phyloP scores from a whole-genome alignment of 2,329 filamentous ascomycete genomes.

The Xylariaceae sp. region DNA sequence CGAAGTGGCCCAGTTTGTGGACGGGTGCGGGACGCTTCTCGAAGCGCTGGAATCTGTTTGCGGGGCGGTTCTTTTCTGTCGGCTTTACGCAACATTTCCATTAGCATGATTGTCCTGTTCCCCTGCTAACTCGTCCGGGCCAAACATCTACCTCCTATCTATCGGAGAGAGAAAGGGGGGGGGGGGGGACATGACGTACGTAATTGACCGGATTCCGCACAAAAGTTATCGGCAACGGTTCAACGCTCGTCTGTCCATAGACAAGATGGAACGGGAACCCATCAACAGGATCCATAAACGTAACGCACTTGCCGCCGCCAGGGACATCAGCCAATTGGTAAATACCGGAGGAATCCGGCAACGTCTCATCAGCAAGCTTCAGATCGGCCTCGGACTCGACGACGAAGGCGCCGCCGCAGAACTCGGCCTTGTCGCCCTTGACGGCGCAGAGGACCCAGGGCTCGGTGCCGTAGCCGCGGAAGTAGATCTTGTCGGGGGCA shows the following conservation, averaged over 20 bases:
- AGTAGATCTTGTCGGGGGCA: conserved; percentile 46
- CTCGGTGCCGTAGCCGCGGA: conserved; percentile 56
- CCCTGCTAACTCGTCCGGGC: no score
- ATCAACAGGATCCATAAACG: conserved; percentile 49
- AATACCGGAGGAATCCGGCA: conserved; percentile 45
- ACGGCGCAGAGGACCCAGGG: conserved; percentile 55
- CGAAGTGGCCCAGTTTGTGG: conserved; percentile 52
- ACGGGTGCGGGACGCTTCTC: conserved; percentile 43
- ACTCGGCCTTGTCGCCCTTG: conserved; percentile 43
- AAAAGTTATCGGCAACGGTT: conserved; percentile 36
- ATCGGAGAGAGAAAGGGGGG: background rate
- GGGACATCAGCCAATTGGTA: conserved; percentile 46
- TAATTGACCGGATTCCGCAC: conserved; percentile 43
- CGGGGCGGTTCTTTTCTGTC: conserved; percentile 42
- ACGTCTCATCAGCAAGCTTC: conserved; percentile 41
- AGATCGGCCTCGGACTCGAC: conserved; percentile 54
- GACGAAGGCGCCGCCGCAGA: conserved; percentile 53
- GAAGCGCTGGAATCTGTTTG: conserved; percentile 49
- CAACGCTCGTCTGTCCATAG: conserved; percentile 44
- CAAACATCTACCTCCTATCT: no score
- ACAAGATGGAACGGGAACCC: conserved; percentile 55
- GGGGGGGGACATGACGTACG: conserved; percentile 28
- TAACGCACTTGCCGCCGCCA: conserved; percentile 49
- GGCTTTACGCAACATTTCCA: no score
- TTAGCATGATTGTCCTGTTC: no score